Base-by-base conservation (phyloP, 2,329 filamentous ascomycete species). In the Claviceps monticola region DNA sequence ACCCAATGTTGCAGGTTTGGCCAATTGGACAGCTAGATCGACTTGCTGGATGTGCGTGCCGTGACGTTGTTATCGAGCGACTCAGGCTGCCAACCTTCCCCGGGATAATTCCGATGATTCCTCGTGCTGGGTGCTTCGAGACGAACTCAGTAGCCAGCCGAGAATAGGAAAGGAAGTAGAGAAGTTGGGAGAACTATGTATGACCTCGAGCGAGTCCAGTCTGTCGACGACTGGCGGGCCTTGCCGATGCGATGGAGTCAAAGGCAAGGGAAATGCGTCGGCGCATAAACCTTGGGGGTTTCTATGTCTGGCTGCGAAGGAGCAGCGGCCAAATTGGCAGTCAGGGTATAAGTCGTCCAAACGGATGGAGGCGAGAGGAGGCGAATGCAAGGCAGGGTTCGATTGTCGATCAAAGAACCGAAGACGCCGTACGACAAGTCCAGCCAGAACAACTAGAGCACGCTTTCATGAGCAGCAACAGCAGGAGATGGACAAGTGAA, bases 281-380 rank as follows among this genome's bases (percentile, higher is more conserved):
- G 50, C 53, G 43, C 53, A 54, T 52, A 47, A 44, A 54, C 46
- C 43, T 46, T 16, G 36, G 53, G 39, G 36, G 42, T 16, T 26
- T 34, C 43, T 49, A 34, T 21, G 42, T 36, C 43, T 53, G 49
- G 9, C 36, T 36, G 44, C 21, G 21, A n/a, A 54, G 49, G 46
- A 51, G 49, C 49, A 50, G 49, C 46, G 50, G 50, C 46, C 37
- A 26, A 44, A 14, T 43, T 43, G 43, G 26, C 37, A 39, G 39
- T 7, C 37, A 43, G 39, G 34, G 41, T 43, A 5, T 46, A 29
- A 17, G 26, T 46, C 44, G 26, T n/a, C 23, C 13, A 29, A 36
- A 26, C 44, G 26, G 44, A 46, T 14, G 42, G 42, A 26, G 7
- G 26, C 16, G 39, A 42, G 39, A 17, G 5, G 16, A n/a, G 14